Evolutionary conservation across 148 eudicot species (phyloP).

Genomic region (Arbutus unedo): DNA sequence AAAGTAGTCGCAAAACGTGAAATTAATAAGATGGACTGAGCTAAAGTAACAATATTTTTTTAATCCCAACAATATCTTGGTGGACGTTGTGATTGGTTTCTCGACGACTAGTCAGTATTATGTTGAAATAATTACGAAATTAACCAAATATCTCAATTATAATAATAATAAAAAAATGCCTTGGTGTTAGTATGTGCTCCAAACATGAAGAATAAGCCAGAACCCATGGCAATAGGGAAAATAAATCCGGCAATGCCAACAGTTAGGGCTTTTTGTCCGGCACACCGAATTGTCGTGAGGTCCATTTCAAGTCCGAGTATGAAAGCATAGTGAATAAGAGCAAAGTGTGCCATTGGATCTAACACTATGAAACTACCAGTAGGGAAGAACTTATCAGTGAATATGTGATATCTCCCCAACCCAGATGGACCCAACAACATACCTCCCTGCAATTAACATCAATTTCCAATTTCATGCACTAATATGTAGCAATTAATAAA

Average conservation of each 20-base stretch:
- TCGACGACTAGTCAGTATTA: too few species aligned
- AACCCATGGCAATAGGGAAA: conserved; percentile 26
- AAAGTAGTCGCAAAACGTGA: too few species aligned
- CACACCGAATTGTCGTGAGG: conserved; percentile 16
- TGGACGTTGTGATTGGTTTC: too few species aligned
- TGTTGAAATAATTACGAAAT: too few species aligned
- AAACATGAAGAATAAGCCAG: conserved; percentile 6
- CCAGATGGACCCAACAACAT: conserved; percentile 31
- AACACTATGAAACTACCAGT: not conserved
- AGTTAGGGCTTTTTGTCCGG: conserved; percentile 15
- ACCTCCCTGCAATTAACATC: conserved; percentile 26
- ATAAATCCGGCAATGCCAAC: conserved; percentile 19
- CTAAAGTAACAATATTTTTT: too few species aligned
- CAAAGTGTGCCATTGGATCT: conserved; percentile 41
- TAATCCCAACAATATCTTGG: too few species aligned
- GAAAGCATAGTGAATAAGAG: conserved; percentile 43
- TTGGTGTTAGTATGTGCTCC: not conserved
- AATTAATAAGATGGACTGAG: too few species aligned
- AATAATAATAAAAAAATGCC: too few species aligned
- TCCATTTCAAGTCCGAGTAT: conserved; percentile 44
- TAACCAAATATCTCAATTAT: too few species aligned
- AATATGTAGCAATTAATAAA: too few species aligned
- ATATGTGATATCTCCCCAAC: not conserved
- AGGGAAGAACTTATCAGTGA: not conserved
- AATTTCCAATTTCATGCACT: not conserved